Evolutionary conservation across 257 asterid species (phyloP).

Genomic region (Solanum appendiculatum): DNA sequence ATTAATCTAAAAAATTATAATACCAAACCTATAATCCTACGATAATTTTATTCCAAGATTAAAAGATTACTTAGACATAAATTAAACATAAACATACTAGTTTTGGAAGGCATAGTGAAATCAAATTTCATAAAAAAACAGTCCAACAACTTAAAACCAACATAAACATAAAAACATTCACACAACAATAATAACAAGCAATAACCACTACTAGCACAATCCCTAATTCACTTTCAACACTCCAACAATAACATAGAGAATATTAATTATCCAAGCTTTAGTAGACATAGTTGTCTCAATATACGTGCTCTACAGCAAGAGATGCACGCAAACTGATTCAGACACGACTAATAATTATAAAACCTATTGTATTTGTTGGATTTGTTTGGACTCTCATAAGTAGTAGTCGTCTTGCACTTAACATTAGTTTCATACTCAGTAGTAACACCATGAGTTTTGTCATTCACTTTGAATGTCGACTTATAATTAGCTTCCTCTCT

Average conservation of each 20-base stretch:
- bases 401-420: conserved; percentile 8
- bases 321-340: neutral
- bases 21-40: no score
- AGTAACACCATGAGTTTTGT: conserved; percentile 1
- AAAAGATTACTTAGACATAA: neutral
- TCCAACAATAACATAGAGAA: neutral
- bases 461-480: neutral
- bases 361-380: neutral
- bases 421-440: conserved; percentile 13
- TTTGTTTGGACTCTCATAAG: neutral
- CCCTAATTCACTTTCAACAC: no score
- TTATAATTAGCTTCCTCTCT: conserved; percentile 5
- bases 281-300: neutral
- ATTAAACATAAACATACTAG: neutral
- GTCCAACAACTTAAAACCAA: neutral
- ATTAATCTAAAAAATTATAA: no score
- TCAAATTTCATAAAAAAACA: neutral
- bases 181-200: neutral
- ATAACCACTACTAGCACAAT: neutral
- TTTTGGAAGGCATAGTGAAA: neutral
- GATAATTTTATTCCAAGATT: neutral
- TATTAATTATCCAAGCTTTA: no score
- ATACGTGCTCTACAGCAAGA: neutral
- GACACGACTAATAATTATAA: neutral
- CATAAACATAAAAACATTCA: neutral